These are phyloP conservation scores for Cucurbita argyrosperma DNA, from an alignment of 306 rosid species.

Conservation along the genomic window DNA sequence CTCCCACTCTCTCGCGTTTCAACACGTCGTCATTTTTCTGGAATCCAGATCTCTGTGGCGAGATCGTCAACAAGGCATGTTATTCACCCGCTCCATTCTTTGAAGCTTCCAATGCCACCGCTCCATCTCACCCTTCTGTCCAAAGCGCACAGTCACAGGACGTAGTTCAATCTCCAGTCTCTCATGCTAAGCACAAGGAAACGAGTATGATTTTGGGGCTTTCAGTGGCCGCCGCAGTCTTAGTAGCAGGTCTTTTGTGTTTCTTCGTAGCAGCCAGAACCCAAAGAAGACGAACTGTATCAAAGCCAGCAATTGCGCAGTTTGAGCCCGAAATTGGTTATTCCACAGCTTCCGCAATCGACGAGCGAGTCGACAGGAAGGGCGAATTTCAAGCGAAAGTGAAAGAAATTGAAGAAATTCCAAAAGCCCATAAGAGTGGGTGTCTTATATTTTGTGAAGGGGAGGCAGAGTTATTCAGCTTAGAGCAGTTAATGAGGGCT, in stretches of 20 bases:
- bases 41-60: slow-evolving; percentile 65
- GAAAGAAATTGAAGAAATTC: slow-evolving; percentile 19
- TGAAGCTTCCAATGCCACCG: slow-evolving; percentile 22
- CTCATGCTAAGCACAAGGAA: slow-evolving; percentile 19
- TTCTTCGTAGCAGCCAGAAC: slow-evolving; percentile 19
- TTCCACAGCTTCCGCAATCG: background rate
- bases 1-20: slow-evolving; percentile 33
- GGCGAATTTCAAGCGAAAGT: slow-evolving; percentile 10
- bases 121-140: slow-evolving; percentile 26
- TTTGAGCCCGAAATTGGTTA: background rate
- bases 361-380: background rate
- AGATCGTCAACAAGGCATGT: slow-evolving; percentile 42
- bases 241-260: slow-evolving; percentile 16
- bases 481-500: slow-evolving; percentile 79
- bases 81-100: slow-evolving; percentile 35
- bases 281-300: background rate
- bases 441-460: slow-evolving; percentile 54
- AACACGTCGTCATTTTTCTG: slow-evolving; percentile 28
- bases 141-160: slow-evolving; percentile 46
- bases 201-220: slow-evolving; percentile 34
- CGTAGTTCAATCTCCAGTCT: slow-evolving; percentile 26
- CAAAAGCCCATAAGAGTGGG: slow-evolving; percentile 34
- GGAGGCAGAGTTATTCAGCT: slow-evolving; percentile 39
- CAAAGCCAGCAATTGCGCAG: slow-evolving; percentile 3
- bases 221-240: slow-evolving; percentile 18